These are phyloP conservation scores for Penicillium brevicompactum DNA, from an alignment of 2,329 filamentous ascomycete genomes.

Conservation along the genomic window DNA sequence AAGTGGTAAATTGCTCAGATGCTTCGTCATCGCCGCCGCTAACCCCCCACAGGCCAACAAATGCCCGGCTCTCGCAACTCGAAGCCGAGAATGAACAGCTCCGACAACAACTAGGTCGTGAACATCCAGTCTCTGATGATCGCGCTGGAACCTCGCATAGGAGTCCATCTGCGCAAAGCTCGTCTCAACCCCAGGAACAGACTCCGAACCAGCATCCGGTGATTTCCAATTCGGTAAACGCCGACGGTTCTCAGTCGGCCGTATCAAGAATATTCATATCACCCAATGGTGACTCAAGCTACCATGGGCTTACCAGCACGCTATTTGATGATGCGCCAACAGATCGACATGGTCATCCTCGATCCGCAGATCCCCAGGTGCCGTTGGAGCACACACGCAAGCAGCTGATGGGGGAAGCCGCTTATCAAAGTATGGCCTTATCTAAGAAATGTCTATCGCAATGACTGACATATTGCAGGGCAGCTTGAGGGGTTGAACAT, in stretches of 20 bases:
- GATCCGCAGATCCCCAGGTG: conserved; percentile 10
- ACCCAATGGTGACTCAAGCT: conserved; percentile 47
- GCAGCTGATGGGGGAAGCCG: conserved; percentile 52
- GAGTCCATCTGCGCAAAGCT: background rate
- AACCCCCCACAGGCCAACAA: conserved; percentile 10
- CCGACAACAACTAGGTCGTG: conserved; percentile 8
- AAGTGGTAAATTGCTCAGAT: background rate
- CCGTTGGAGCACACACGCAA: conserved; percentile 38
- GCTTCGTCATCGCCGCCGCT: background rate
- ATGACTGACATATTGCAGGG: conserved; percentile 22
- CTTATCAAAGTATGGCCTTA: conserved; percentile 42
- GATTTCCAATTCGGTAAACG: background rate
- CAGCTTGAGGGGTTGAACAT: conserved; percentile 55
- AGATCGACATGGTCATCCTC: conserved; percentile 12
- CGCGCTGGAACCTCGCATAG: background rate
- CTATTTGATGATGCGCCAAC: conserved; percentile 47
- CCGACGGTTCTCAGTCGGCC: conserved; percentile 10
- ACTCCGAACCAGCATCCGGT: background rate
- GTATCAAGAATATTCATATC: conserved; percentile 43
- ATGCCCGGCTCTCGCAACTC: conserved; percentile 17
- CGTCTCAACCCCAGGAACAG: background rate
- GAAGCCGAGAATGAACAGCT: conserved; percentile 22
- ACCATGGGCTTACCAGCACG: conserved; percentile 54
- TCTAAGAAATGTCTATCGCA: background rate
- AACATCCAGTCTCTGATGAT: conserved; percentile 1